phyloP scores from a whole-genome alignment of 2,329 filamentous ascomycete species.

The Alternaria novae-zelandiae region DNA sequence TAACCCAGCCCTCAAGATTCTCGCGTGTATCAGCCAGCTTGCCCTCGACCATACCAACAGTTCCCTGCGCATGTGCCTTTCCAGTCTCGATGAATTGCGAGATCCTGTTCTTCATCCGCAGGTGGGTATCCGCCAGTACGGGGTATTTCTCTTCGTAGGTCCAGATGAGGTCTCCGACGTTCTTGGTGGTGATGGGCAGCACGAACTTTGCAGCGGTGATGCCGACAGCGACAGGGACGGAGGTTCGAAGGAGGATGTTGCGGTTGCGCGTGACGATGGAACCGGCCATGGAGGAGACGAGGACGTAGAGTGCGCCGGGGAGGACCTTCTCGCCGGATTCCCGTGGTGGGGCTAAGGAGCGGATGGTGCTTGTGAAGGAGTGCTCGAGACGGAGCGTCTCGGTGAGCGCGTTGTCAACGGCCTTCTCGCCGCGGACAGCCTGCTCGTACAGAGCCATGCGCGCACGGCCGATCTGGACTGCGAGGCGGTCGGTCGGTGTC shows the following conservation, averaged over 20 bases:
- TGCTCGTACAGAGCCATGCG: conserved; percentile 82
- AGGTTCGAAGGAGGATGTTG: conserved; percentile 79
- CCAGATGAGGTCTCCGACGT: conserved; percentile 86
- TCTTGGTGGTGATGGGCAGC: conserved; percentile 87
- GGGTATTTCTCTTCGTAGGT: conserved; percentile 91
- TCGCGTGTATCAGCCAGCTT: conserved; percentile 79
- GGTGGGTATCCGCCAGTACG: conserved; percentile 79
- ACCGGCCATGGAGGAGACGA: conserved; percentile 93
- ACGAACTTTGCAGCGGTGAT: conserved; percentile 83
- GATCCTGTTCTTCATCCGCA: conserved; percentile 72
- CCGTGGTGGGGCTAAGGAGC: conserved; percentile 83
- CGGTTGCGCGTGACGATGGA: conserved; percentile 89
- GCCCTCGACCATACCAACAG: conserved; percentile 75
- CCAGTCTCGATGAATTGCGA: conserved; percentile 75
- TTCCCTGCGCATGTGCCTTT: conserved; percentile 74
- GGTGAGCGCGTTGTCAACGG: conserved; percentile 82
- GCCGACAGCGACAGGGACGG: conserved; percentile 79
- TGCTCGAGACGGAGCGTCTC: conserved; percentile 84
- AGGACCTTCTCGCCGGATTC: conserved; percentile 88
- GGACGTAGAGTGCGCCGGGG: conserved; percentile 88
- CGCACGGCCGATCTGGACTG: conserved; percentile 77
- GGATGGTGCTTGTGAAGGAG: conserved; percentile 86
- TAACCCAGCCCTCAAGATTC: conserved; percentile 85
- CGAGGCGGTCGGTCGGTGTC: conserved; percentile 88
- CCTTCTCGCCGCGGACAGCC: conserved; percentile 76